Conservation (phyloP, 2,329 filamentous ascomycete genomes). For the Aureobasidium mangrovei region DNA sequence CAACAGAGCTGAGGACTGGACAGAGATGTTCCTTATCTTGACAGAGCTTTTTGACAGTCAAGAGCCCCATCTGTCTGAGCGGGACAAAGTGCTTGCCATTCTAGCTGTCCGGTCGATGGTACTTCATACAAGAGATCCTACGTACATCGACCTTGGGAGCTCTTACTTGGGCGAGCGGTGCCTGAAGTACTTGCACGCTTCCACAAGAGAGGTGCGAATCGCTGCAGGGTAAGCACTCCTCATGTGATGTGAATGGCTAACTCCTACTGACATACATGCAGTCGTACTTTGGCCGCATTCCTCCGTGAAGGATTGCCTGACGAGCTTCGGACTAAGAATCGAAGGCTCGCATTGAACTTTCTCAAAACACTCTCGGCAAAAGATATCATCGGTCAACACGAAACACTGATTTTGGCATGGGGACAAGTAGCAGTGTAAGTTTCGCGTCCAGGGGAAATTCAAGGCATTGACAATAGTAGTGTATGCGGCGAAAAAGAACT, state of each 20-base stretch:
- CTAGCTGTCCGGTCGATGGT: conserved; percentile 60
- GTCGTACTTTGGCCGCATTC: conserved; percentile 58
- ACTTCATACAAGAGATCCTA: conserved; percentile 52
- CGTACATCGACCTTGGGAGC: conserved; percentile 56
- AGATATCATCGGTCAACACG: conserved; percentile 58
- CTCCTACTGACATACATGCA: conserved; percentile 23
- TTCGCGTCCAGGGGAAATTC: neutral
- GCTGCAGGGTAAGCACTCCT: conserved; percentile 53
- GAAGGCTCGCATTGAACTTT: conserved; percentile 59
- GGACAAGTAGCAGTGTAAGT: conserved; percentile 66
- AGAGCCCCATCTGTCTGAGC: conserved; percentile 29
- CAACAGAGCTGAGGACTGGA: conserved; percentile 24
- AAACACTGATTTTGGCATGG: conserved; percentile 79
- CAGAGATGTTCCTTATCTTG: conserved; percentile 16
- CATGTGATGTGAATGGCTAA: neutral
- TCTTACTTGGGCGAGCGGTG: conserved; percentile 72
- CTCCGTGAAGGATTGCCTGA: conserved; percentile 42
- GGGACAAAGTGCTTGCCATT: conserved; percentile 62
- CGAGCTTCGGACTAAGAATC: conserved; percentile 52
- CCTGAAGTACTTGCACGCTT: conserved; percentile 71
- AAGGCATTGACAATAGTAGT: conserved; percentile 29
- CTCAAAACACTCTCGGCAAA: conserved; percentile 65
- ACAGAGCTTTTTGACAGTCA: conserved; percentile 14
- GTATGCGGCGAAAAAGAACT: conserved; percentile 72
- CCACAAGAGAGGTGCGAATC: conserved; percentile 73